Conservation (phyloP, 2,329 filamentous ascomycete genomes). For the Aspergillus persii region DNA sequence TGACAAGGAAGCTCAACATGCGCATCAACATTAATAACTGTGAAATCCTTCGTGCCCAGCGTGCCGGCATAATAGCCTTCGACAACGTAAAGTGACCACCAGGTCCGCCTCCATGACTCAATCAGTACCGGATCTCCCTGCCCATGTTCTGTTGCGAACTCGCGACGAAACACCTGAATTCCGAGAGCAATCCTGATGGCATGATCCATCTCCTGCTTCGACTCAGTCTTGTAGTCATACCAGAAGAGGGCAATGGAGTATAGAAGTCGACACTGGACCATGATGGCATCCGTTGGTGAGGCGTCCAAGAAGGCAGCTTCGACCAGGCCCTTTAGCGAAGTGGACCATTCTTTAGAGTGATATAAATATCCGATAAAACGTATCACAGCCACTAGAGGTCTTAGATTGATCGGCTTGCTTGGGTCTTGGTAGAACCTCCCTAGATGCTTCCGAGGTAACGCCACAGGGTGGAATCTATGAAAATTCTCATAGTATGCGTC, state of each 20-base stretch:
- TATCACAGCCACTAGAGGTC: neutral
- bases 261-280: neutral
- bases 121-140: conserved; percentile 11
- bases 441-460: neutral
- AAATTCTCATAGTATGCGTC: neutral
- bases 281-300: neutral
- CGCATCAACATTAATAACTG: conserved; percentile 19
- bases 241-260: neutral
- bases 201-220: neutral
- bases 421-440: neutral
- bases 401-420: neutral
- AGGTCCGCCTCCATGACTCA: conserved; percentile 47
- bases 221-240: neutral
- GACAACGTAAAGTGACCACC: conserved; percentile 57
- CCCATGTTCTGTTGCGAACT: neutral
- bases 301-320: neutral
- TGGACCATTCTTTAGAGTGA: neutral
- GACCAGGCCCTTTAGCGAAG: neutral
- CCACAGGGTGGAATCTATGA: neutral
- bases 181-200: neutral
- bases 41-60: conserved; percentile 22
- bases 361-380: neutral
- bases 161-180: neutral
- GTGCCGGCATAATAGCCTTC: conserved; percentile 75
- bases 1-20: conserved; percentile 29